phyloP scores from a whole-genome alignment of 192 early-diverging fungal species.

The Coemansia sp. region DNA sequence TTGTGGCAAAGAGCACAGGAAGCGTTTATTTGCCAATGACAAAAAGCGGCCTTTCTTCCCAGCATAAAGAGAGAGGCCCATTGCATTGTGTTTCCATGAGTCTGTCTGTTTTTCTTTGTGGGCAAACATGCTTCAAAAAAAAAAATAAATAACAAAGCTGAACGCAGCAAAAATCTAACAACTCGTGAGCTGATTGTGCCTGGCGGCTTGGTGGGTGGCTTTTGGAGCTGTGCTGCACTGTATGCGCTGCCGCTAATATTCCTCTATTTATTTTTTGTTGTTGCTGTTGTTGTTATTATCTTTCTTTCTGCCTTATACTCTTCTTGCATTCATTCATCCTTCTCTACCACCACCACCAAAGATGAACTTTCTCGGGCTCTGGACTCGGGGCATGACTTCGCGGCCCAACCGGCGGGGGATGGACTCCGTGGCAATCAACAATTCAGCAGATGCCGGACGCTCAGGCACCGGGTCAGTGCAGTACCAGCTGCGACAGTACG shows the following conservation, averaged over 20 bases:
- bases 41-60: no score
- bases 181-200: no score
- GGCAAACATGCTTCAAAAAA: no score
- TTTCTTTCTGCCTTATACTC: background rate
- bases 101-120: no score
- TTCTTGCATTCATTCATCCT: background rate
- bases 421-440: conserved; percentile 54
- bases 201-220: no score
- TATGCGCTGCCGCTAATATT: no score
- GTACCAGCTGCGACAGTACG: conserved; percentile 58
- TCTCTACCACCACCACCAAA: background rate
- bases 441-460: conserved; percentile 16
- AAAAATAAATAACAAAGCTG: no score
- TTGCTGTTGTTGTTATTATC: background rate
- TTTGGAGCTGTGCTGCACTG: no score
- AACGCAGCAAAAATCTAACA: no score
- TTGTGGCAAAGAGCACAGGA: background rate
- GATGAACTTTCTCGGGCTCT: conserved; percentile 56
- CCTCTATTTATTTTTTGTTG: background rate
- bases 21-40: background rate
- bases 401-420: conserved; percentile 45
- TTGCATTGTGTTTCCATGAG: no score
- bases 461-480: conserved; percentile 41
- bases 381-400: conserved; percentile 52
- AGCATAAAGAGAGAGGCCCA: background rate